Conservation (phyloP, 129 eudicot genomes). For the Ambrosia artemisiifolia region DNA sequence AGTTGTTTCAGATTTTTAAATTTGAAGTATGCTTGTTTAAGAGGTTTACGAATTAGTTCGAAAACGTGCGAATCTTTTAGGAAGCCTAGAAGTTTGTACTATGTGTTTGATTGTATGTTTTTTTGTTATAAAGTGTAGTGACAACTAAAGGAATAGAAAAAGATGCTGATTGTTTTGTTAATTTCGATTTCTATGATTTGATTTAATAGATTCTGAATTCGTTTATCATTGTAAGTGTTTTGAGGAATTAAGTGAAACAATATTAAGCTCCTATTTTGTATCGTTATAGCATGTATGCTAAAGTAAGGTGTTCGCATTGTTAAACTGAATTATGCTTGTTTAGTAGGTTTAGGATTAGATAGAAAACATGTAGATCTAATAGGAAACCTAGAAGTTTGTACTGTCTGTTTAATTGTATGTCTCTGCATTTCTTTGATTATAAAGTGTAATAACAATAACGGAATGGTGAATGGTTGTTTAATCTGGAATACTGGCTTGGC, state of each 20-base stretch:
- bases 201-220: neutral
- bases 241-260: neutral
- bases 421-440: neutral
- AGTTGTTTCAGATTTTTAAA: neutral
- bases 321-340: neutral
- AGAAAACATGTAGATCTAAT: neutral
- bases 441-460: constrained; percentile 1
- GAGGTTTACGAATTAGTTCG: no score
- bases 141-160: no score
- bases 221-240: neutral
- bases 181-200: no score
- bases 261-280: neutral
- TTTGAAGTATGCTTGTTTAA: no score
- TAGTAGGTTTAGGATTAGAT: neutral
- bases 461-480: constrained; percentile 1
- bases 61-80: no score
- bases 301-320: neutral
- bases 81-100: no score
- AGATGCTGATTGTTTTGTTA: no score
- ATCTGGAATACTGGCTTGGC: neutral
- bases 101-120: no score
- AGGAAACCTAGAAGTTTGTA: neutral
- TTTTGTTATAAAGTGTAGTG: neutral
- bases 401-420: constrained; percentile 3
- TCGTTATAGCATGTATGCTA: neutral